Conservation (phyloP, 495 filamentous ascomycete species). For the Haplographium delicatum region DNA sequence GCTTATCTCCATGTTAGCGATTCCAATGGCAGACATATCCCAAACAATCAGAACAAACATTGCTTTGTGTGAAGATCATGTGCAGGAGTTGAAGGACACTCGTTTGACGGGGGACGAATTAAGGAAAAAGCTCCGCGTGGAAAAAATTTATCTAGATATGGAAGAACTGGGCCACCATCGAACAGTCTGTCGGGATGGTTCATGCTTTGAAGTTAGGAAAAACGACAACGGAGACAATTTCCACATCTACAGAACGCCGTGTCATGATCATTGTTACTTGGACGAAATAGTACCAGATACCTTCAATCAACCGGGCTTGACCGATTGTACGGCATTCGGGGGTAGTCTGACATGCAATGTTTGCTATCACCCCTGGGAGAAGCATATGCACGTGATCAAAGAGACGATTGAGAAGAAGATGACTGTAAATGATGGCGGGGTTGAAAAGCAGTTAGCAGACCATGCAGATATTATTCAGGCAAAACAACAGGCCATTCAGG, state of each 20-base stretch:
- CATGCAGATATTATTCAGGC: constrained; percentile 23
- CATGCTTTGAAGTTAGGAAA: constrained; percentile 15
- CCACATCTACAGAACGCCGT: constrained; percentile 15
- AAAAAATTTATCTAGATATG: constrained; percentile 14
- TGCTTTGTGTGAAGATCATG: constrained; percentile 25
- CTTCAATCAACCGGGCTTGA: background rate
- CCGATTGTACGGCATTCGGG: background rate
- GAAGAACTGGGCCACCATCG: constrained; percentile 11
- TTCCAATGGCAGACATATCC: constrained; percentile 34
- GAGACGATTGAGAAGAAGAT: constrained; percentile 23
- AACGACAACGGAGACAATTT: constrained; percentile 11
- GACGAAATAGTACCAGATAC: background rate
- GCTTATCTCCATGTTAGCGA: constrained; percentile 31
- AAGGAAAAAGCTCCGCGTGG: constrained; percentile 20
- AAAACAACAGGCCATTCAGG: constrained; percentile 22
- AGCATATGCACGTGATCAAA: constrained; percentile 31
- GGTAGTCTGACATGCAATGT: constrained; percentile 5
- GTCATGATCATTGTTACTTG: constrained; percentile 1
- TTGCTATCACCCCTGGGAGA: constrained; percentile 32
- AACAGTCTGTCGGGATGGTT: constrained; percentile 13
- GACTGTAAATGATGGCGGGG: constrained; percentile 21
- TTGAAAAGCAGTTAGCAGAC: constrained; percentile 24
- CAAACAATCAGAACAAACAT: constrained; percentile 32
- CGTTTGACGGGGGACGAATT: constrained; percentile 24
- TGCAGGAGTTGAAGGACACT: constrained; percentile 17